A percentile compares a stretch with the other conserved stretches of the same genome.
Evolutionary conservation across 306 rosid species (phyloP).

Genomic region (Medicago arabica): DNA sequence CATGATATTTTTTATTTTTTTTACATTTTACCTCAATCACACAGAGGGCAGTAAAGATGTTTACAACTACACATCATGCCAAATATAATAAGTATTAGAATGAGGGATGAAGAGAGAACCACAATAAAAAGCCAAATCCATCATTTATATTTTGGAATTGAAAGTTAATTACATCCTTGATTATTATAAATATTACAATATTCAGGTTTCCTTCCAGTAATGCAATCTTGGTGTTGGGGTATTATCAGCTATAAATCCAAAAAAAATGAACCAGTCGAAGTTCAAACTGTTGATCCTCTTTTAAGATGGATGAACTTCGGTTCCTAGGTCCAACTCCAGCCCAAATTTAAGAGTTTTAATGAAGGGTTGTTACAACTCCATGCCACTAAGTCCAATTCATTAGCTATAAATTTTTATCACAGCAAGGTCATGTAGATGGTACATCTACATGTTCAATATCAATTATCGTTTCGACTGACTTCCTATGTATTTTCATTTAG

Average conservation of each 20-base stretch:
- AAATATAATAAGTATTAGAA: not conserved
- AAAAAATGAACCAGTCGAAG: not conserved
- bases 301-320: slow-evolving; percentile 6
- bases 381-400: slow-evolving; percentile 1
- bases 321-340: slow-evolving; percentile 33
- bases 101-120: slow-evolving; percentile 33
- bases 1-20: not conserved
- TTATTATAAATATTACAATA: slow-evolving; percentile 10
- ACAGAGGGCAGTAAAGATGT: slow-evolving; percentile 11
- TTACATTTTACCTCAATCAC: slow-evolving; percentile 10
- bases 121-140: slow-evolving; percentile 20
- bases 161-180: slow-evolving; percentile 4
- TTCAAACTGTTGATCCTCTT: slow-evolving; percentile 8
- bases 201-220: slow-evolving; percentile 26
- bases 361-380: slow-evolving; percentile 3
- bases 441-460: not conserved
- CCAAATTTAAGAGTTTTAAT: slow-evolving; percentile 25
- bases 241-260: slow-evolving; percentile 5
- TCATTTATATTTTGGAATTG: not conserved
- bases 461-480: slow-evolving; percentile 17
- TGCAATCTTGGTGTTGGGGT: slow-evolving; percentile 27
- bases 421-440: slow-evolving; percentile 13
- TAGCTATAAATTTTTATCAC: slow-evolving; percentile 22
- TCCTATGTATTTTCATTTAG: not conserved
- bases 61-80: slow-evolving; percentile 25